Base-by-base conservation (phyloP, 2,329 filamentous ascomycete genomes). In the Cytospora leucostoma region DNA sequence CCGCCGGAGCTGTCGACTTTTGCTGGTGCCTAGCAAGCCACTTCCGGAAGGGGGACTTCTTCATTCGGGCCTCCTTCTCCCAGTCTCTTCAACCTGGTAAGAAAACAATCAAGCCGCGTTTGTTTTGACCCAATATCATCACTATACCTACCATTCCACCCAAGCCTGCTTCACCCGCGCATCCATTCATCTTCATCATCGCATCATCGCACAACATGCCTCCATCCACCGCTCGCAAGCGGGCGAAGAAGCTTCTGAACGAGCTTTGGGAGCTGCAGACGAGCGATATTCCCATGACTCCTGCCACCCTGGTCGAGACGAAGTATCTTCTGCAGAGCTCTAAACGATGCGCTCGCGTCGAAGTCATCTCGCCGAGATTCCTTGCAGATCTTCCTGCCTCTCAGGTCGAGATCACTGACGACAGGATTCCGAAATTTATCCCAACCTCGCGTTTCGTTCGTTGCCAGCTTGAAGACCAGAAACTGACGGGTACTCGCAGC, bases 381-480 rank as follows among this genome's bases (percentile, higher is more conserved):
- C 59, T 61, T 8, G 59, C 59, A 15, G 59, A 61, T 33, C 38
- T 55, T 37, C 59, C 59, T n/a, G 32, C 51, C n/a, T 50, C 51
- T 21, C 51, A 52, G 11, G 32, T 65, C 40, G 55, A 35, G 19
- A 54, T 65, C 15, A 56, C 50, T n/a, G 58, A 66, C 34, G 54
- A 56, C 52, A 53, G 59, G 2, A 51, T 67, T 47, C 74, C 77
- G 8, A 70, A 71, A 32, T 79, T 79, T 64, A 72, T 80, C 21
- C 59, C 59, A 53, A 61, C 59, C 19, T 61, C 59, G 6, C 33
- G 37, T 1, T 61, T 61, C 19, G 19, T 61, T 50, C 60, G 72
- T 38, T 78, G 77, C 40, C 78, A 80, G 65, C 71, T 79, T 34
- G 70, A 78, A 62, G 74, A 75, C 2, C 75, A 79, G 66, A 70